Base-by-base conservation (phyloP, 805 yeast genomes). In the Pichia cephalocereana region DNA sequence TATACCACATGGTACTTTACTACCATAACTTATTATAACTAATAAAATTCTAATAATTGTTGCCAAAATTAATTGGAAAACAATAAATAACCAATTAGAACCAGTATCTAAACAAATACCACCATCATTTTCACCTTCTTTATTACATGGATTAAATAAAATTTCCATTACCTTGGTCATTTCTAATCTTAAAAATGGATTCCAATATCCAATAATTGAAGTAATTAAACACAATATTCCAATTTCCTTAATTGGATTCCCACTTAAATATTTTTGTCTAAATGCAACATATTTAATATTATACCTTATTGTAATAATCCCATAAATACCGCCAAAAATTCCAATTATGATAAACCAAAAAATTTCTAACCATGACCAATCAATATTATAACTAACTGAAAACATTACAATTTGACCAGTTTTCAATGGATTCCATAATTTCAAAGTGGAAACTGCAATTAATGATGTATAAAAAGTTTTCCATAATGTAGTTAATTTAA, bases 141-240 rank as follows among this genome's bases (percentile, higher is more conserved):
- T 37, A 15, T 18, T 39, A 36, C 51, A 46, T 44, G 46, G 95
- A 58, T 82, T 87, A 66, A 93, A 93, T 38, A 93, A 69, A 11
- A 83, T 69, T 55, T 88, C 90, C 98, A 93, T 93, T 28, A 88
- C 78, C 60, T 90, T 95, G 1, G 99, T 89, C 99, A 93, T 93
- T 62, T 93, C 99, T 38, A 86, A 68, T 47, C 80, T 72, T 49
- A 93, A 71, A 60, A 83, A 93, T 53, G 80, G 82, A 63, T 87
- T 91, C 64, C 85, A 87, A 64, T 88, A 93, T 39, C 95, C 83
- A 40, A 93, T 67, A 14, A 79, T 62, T 0, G 95, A 82, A 0
- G 97, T 86, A 8, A 88, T 60, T 0, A 78, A 54, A 0, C 96
- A 79, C 42, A 93, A 64, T 0, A 76, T 49, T 0, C 82, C 65